Evolutionary conservation across 2,329 filamentous ascomycete species (phyloP), one percentile per base, ranked within the genome.

Genomic region (Cladosporium sp.): DNA sequence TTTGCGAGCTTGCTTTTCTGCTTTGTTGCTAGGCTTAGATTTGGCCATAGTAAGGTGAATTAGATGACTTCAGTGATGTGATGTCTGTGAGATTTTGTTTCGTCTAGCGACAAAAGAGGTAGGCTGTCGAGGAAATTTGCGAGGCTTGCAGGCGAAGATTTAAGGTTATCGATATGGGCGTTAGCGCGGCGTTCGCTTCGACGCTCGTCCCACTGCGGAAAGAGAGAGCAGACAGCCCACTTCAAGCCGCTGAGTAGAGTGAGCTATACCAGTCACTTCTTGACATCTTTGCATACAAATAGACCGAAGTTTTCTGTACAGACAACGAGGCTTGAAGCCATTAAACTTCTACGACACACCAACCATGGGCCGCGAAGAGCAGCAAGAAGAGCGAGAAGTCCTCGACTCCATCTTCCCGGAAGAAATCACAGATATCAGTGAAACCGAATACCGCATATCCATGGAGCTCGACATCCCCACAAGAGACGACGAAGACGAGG

Each of bases 381-480:
- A 99, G 70, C 74, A 85, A 58, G 93, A 99, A 74, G 93, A 99
- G 79, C 85, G 91, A 55, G 93, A 99, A 71, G 92, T 99, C 62
- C 89, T 99, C 67, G 89, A 95, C 66, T 96, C 92, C 54, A 99
- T 99, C 66, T 99, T 97, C 61, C 90, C 93, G 1, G 92, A 99
- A 54, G 93, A 99, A 74, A 96, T 99, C 61, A 92, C 67, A 93
- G 93, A 96, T 68, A 83, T 96, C 64, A 93, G 89, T 61, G 89
- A 96, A 49, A 88, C 83, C 51, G 87, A 95, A 68, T 97, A 88
- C 74, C 86, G 88, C 66, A 85, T 99, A 75, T 82, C 84, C 47
- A 85, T 97, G 66, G 76, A 80, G n/a, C 80, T 99, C 51, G 93
- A 99, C 58, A 79, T 89, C 22, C 43, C 37, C 19, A 24, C 39